Percentiles rank a stretch among this genome's conserved stretches.
Conservation (phyloP, 768 basidiomycete species). For the Agaricus blazei region DNA sequence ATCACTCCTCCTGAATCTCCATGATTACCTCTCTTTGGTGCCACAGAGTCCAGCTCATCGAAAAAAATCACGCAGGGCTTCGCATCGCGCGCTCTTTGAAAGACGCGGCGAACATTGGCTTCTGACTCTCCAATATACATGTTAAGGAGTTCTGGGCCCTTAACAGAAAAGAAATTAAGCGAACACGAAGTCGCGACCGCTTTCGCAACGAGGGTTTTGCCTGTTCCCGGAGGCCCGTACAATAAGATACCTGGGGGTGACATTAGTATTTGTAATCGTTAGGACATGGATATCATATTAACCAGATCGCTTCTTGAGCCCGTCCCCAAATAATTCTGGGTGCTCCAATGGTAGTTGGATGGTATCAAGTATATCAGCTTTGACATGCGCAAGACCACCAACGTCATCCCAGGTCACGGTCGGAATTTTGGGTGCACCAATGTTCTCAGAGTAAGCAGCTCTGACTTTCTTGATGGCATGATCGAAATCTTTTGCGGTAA, state of each 20-base stretch:
- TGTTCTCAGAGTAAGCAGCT: slow-evolving; percentile 80
- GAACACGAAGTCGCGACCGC: slow-evolving; percentile 95
- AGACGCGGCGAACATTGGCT: slow-evolving; percentile 92
- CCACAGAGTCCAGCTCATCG: slow-evolving; percentile 92
- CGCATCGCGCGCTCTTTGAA: slow-evolving; percentile 88
- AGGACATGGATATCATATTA: slow-evolving; percentile 9
- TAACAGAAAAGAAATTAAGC: slow-evolving; percentile 95
- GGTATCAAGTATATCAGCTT: slow-evolving; percentile 91
- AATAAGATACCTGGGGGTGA: slow-evolving; percentile 67
- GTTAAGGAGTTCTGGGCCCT: slow-evolving; percentile 92
- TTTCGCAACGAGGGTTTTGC: slow-evolving; percentile 93
- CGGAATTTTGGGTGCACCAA: slow-evolving; percentile 97
- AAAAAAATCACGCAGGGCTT: slow-evolving; percentile 95
- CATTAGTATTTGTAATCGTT: background rate
- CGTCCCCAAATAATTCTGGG: slow-evolving; percentile 85
- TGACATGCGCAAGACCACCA: slow-evolving; percentile 84
- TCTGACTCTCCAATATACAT: slow-evolving; percentile 99
- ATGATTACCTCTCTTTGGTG: slow-evolving; percentile 91
- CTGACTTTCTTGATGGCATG: slow-evolving; percentile 67
- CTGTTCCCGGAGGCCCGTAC: slow-evolving; percentile 94
- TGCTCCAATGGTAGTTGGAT: slow-evolving; percentile 89
- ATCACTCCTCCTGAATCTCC: slow-evolving; percentile 97
- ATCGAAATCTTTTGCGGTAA: slow-evolving; percentile 65
- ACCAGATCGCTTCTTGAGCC: slow-evolving; percentile 96
- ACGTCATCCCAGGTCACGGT: slow-evolving; percentile 97